These are phyloP conservation scores for Trichoderma atrobrunneum DNA, from an alignment of 2,329 filamentous ascomycete species.

Conservation along the genomic window DNA sequence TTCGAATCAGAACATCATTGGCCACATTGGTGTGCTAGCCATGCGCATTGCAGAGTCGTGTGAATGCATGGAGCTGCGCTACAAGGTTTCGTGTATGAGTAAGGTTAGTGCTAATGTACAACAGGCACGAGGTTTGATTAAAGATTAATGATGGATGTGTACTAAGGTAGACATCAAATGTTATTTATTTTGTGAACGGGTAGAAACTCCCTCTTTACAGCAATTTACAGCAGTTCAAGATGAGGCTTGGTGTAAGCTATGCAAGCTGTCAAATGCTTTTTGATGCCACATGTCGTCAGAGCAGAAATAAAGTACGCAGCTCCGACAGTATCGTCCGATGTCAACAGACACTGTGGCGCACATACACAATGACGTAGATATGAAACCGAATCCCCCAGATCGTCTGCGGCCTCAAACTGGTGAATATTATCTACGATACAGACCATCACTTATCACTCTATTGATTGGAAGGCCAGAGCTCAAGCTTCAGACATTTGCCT, in stretches of 20 bases:
- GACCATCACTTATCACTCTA: background rate
- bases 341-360: background rate
- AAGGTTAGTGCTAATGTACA: background rate
- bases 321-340: background rate
- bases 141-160: background rate
- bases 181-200: background rate
- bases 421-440: background rate
- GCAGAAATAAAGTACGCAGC: background rate
- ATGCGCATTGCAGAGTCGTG: background rate
- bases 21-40: background rate
- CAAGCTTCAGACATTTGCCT: background rate
- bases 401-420: background rate
- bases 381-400: background rate
- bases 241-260: background rate
- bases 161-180: background rate
- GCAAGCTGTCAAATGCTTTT: background rate
- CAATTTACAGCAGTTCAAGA: background rate
- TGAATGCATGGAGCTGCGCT: background rate
- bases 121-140: background rate
- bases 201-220: background rate
- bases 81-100: background rate
- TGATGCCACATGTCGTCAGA: background rate
- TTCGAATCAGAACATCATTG: background rate
- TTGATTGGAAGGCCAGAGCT: background rate
- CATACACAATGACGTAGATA: slow-evolving; percentile 11